phyloP scores from a whole-genome alignment of 164 flowering plant genomes.

The Magnolia changhungtana region DNA sequence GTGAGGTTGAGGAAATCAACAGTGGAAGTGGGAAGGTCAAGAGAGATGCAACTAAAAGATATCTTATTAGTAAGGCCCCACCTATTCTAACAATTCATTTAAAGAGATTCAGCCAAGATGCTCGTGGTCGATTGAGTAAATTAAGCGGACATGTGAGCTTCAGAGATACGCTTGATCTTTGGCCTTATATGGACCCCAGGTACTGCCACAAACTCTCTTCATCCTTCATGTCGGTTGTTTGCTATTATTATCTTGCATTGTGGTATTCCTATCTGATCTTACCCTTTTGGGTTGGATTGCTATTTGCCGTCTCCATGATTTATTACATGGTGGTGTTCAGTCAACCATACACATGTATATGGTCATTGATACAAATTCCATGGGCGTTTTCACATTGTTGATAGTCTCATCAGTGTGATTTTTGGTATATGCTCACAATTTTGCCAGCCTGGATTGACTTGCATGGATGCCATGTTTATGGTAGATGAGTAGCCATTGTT shows the following conservation, averaged over 20 bases:
- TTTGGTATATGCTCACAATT: background rate
- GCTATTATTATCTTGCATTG: background rate
- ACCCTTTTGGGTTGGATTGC: background rate
- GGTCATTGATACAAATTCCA: background rate
- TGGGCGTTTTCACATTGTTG: background rate
- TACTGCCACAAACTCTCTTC: slow-evolving; percentile 24
- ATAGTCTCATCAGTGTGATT: background rate
- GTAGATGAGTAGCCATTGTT: background rate
- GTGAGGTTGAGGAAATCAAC: slow-evolving; percentile 37
- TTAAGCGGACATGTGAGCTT: slow-evolving; percentile 82
- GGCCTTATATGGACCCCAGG: slow-evolving; percentile 85
- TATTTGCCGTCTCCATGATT: background rate
- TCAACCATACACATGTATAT: background rate
- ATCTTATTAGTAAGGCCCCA: slow-evolving; percentile 70
- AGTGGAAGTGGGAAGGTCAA: slow-evolving; percentile 45
- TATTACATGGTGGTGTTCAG: background rate
- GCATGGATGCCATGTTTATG: background rate
- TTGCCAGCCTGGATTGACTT: background rate
- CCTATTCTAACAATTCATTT: slow-evolving; percentile 82
- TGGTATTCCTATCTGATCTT: background rate
- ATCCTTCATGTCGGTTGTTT: background rate
- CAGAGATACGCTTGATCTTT: slow-evolving; percentile 59
- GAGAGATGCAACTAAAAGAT: slow-evolving; percentile 87
- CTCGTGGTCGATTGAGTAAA: slow-evolving; percentile 86
- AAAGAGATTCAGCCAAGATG: slow-evolving; percentile 94